phyloP scores from a whole-genome alignment of 1,139 yeast species.

The Pichia terricola region DNA sequence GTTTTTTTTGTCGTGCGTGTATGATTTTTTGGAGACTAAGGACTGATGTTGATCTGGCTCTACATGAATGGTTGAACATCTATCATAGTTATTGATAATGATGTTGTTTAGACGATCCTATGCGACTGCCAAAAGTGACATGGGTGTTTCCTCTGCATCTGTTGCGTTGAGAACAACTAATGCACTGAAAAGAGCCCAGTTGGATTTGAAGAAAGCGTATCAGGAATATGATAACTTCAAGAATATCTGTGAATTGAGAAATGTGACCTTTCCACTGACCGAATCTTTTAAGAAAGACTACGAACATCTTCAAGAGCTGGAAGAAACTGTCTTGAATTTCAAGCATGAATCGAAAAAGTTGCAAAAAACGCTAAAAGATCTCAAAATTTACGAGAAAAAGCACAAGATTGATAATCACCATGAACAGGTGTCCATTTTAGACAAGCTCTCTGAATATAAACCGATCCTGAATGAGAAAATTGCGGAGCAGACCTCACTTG shows the following conservation, averaged over 20 bases:
- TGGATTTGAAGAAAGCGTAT: constrained; percentile 18
- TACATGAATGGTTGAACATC: no score
- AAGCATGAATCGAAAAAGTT: constrained; percentile 15
- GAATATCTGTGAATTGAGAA: constrained; percentile 20
- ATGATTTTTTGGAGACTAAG: no score
- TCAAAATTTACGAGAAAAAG: constrained; percentile 14
- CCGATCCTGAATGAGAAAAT: constrained; percentile 20
- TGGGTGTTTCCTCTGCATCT: not conserved
- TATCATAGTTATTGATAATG: no score
- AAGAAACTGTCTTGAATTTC: constrained; percentile 9
- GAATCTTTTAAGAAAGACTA: constrained; percentile 12
- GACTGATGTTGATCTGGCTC: no score
- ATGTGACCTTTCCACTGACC: constrained; percentile 18
- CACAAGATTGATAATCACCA: constrained; percentile 4
- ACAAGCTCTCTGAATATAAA: constrained; percentile 15
- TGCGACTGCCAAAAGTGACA: no score
- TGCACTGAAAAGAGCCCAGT: constrained; percentile 18
- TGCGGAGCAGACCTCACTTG: constrained; percentile 27
- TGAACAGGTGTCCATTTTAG: constrained; percentile 9
- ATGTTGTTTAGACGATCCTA: no score
- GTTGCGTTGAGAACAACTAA: constrained; percentile 19
- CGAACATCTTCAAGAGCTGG: constrained; percentile 5
- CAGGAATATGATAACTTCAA: constrained; percentile 15
- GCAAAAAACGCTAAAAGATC: constrained; percentile 12
- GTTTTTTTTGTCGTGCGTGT: no score